Percentiles rank a stretch among this genome's conserved stretches.
Evolutionary conservation across 2,329 filamentous ascomycete genomes (phyloP).

Genomic region (Atkinsonella texensis): DNA sequence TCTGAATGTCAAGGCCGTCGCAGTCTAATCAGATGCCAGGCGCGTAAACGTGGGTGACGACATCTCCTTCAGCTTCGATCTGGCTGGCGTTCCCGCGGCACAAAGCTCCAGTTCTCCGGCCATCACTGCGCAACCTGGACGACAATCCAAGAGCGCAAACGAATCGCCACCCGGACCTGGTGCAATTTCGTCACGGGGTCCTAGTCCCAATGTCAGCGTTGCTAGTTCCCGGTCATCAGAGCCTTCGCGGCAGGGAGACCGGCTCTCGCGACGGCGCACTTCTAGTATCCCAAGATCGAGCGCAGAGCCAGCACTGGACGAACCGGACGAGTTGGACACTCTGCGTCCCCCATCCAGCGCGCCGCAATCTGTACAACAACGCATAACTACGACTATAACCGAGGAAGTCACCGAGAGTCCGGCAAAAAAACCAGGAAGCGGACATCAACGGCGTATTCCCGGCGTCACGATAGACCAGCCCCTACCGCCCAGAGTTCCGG

Average conservation of each 20-base stretch:
- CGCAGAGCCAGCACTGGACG: neutral
- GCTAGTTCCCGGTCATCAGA: neutral
- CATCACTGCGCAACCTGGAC: neutral
- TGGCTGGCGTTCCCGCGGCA: slow-evolving; percentile 28
- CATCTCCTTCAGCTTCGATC: slow-evolving; percentile 44
- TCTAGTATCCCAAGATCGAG: slow-evolving; percentile 2
- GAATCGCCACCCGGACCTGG: neutral
- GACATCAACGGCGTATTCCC: slow-evolving; percentile 30
- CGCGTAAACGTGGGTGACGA: slow-evolving; percentile 48
- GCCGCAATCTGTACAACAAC: slow-evolving; percentile 2
- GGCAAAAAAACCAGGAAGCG: slow-evolving; percentile 41
- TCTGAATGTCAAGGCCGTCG: neutral
- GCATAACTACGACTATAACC: slow-evolving; percentile 6
- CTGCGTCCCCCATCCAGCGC: slow-evolving; percentile 8
- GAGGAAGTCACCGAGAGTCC: slow-evolving; percentile 34
- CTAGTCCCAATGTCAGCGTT: neutral
- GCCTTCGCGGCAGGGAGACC: neutral
- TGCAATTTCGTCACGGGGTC: neutral
- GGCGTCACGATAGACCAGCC: slow-evolving; percentile 12
- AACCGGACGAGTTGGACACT: slow-evolving; percentile 2
- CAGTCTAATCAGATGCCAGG: slow-evolving; percentile 18
- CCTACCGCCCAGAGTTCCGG: neutral
- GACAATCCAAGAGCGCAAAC: neutral
- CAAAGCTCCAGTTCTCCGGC: slow-evolving; percentile 7
- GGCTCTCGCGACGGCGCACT: slow-evolving; percentile 6